phyloP scores from a whole-genome alignment of 2,329 filamentous ascomycete genomes.

The Colletotrichum noveboracense region DNA sequence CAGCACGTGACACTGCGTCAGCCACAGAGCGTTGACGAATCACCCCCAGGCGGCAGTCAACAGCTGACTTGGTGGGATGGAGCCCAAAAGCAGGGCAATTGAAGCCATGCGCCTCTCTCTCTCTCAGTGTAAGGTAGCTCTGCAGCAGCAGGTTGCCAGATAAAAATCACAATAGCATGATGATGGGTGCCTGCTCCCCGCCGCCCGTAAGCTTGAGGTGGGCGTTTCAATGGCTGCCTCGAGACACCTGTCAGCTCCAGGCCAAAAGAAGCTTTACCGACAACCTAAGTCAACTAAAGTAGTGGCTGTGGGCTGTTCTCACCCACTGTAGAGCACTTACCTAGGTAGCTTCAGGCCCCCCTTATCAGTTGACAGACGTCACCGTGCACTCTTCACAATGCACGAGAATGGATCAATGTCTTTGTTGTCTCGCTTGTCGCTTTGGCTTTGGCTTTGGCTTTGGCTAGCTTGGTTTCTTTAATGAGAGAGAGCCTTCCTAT shows the following conservation, averaged over 20 bases:
- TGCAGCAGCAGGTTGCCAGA: not conserved
- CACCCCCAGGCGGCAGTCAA: slow-evolving; percentile 10
- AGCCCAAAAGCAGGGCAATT: not conserved
- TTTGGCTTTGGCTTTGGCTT: not conserved
- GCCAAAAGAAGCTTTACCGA: not conserved
- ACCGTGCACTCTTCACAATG: not conserved
- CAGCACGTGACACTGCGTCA: slow-evolving; percentile 24
- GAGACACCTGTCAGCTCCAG: not conserved
- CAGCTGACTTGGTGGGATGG: not conserved
- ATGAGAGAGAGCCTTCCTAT: not conserved
- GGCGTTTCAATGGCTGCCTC: not conserved
- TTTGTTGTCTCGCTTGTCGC: not conserved
- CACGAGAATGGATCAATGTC: not conserved
- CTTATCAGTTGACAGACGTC: not conserved
- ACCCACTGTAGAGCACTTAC: not conserved
- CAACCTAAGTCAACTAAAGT: slow-evolving; percentile 3
- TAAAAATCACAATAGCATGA: not conserved
- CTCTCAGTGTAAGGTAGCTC: not conserved
- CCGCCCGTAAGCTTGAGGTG: not conserved
- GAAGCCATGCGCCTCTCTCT: not conserved
- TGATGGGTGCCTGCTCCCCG: not conserved
- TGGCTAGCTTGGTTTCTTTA: not conserved
- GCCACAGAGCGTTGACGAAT: slow-evolving; percentile 23
- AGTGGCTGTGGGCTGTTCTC: not conserved
- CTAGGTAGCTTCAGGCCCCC: not conserved